Conservation (phyloP, 768 basidiomycete genomes). For the Suillus lakei region DNA sequence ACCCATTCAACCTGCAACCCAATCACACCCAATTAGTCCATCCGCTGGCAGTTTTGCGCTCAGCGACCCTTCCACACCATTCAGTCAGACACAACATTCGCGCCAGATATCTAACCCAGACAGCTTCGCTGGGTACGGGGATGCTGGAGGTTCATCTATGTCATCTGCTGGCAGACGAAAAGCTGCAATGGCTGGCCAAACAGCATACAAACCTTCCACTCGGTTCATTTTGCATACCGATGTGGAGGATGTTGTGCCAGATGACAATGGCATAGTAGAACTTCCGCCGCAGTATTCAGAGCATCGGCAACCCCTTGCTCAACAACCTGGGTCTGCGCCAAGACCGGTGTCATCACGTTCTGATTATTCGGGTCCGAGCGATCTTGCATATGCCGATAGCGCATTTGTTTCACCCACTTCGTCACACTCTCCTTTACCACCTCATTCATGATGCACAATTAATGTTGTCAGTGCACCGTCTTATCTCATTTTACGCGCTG, state of each 20-base stretch:
- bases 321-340: conserved; percentile 1
- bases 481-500: conserved; percentile 3
- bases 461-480: background rate
- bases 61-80: conserved; percentile 7
- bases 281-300: conserved; percentile 78
- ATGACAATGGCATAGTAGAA: conserved; percentile 62
- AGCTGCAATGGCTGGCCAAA: conserved; percentile 55
- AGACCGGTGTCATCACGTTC: conserved; percentile 21
- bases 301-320: conserved; percentile 37
- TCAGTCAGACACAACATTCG: conserved; percentile 17
- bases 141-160: conserved; percentile 26
- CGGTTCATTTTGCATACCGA: conserved; percentile 74
- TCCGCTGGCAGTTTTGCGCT: conserved; percentile 8
- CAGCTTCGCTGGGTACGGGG: conserved; percentile 24
- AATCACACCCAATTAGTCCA: conserved; percentile 10
- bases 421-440: conserved; percentile 15
- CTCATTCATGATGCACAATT: conserved; percentile 11
- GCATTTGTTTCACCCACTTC: conserved; percentile 11
- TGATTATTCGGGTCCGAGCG: conserved; percentile 8
- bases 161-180: conserved; percentile 54
- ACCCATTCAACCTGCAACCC: conserved; percentile 8
- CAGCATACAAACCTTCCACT: conserved; percentile 45
- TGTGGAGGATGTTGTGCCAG: conserved; percentile 57
- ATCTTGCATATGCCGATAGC: conserved; percentile 19
- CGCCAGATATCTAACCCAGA: conserved; percentile 24